These are phyloP conservation scores for Prosopis cineraria DNA, from an alignment of 306 rosid genomes.

Conservation along the genomic window DNA sequence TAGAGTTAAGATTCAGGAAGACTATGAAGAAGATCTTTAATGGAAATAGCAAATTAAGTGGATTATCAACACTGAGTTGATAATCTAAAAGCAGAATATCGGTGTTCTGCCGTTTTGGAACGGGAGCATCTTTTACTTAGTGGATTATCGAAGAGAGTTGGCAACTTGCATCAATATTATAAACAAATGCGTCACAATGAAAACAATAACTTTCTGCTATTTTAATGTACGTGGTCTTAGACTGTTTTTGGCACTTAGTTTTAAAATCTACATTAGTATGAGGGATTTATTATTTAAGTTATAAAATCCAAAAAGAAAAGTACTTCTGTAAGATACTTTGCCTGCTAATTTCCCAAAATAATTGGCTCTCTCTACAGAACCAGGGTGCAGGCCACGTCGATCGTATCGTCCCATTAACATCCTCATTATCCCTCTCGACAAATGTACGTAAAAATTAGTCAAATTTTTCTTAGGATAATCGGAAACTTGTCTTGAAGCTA, in stretches of 20 bases:
- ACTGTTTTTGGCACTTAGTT: background rate
- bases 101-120: background rate
- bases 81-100: no score
- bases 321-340: background rate
- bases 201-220: background rate
- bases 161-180: background rate
- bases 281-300: background rate
- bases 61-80: no score
- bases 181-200: background rate
- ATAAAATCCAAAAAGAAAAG: background rate
- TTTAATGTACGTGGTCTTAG: background rate
- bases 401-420: slow-evolving; percentile 37
- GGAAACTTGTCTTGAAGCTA: background rate
- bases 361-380: slow-evolving; percentile 13
- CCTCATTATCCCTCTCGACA: slow-evolving; percentile 22
- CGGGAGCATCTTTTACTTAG: background rate
- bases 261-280: background rate
- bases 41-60: background rate
- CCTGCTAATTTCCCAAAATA: background rate
- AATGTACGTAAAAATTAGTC: slow-evolving; percentile 26
- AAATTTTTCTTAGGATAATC: background rate
- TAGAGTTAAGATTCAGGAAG: background rate
- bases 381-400: slow-evolving; percentile 38
- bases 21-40: background rate
- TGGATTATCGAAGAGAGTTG: background rate